Evolutionary conservation across 805 yeast species (phyloP).

Genomic region (Lachancea waltii): DNA sequence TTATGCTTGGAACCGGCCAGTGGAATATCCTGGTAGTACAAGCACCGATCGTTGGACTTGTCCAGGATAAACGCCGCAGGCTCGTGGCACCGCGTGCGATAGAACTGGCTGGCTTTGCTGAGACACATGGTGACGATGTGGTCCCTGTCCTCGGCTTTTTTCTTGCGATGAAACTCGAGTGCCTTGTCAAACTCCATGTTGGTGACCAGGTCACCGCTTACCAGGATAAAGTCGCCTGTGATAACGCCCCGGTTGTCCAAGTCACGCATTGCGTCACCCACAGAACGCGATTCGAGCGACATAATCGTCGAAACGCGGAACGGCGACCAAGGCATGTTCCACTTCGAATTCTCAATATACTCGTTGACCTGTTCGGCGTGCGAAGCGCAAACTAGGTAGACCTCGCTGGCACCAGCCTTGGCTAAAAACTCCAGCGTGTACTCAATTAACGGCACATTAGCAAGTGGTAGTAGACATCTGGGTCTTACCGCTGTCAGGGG

Average conservation of each 20-base stretch:
- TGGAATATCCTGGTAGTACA: constrained; percentile 77
- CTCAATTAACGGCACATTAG: constrained; percentile 89
- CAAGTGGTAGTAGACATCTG: constrained; percentile 85
- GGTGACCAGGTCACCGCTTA: constrained; percentile 94
- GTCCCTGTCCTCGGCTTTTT: constrained; percentile 73
- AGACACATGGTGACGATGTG: constrained; percentile 93
- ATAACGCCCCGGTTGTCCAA: constrained; percentile 85
- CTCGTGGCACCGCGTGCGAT: constrained; percentile 77
- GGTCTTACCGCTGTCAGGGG: constrained; percentile 85
- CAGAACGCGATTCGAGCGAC: constrained; percentile 81
- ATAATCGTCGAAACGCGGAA: constrained; percentile 73
- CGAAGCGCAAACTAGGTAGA: constrained; percentile 79
- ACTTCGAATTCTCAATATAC: constrained; percentile 68
- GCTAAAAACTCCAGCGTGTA: constrained; percentile 93
- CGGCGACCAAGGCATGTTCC: constrained; percentile 67
- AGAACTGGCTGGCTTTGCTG: constrained; percentile 75
- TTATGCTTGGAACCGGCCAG: constrained; percentile 41
- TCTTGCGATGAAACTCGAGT: constrained; percentile 63
- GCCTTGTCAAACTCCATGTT: constrained; percentile 76
- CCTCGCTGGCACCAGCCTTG: constrained; percentile 83
- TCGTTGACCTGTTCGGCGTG: constrained; percentile 85
- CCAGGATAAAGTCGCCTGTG: constrained; percentile 80
- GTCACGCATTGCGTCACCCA: constrained; percentile 97
- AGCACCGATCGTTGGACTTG: constrained; percentile 62
- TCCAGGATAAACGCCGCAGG: constrained; percentile 84